phyloP scores from a whole-genome alignment of 768 basidiomycete species.

The Tylopilus rubrobrunneus region DNA sequence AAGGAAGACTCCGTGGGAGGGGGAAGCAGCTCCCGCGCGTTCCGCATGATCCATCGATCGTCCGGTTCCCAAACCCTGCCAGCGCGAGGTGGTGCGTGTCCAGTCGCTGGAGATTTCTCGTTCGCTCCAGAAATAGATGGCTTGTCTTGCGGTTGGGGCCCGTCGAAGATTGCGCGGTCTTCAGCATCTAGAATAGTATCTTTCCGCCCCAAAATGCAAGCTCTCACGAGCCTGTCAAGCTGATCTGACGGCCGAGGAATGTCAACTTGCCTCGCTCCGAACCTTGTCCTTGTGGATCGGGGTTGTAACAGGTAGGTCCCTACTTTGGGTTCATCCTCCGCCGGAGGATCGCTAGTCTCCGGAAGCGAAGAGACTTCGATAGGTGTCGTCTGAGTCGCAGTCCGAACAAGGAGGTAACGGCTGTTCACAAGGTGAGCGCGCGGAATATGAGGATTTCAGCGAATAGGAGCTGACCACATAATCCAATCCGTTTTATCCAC shows the following conservation, averaged over 20 bases:
- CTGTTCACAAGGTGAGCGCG: slow-evolving; percentile 26
- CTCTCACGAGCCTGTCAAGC: slow-evolving; percentile 44
- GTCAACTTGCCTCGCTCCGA: slow-evolving; percentile 31
- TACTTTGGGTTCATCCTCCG: slow-evolving; percentile 7
- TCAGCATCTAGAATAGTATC: slow-evolving; percentile 48
- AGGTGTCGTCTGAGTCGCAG: too few species aligned
- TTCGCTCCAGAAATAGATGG: neutral
- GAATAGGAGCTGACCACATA: slow-evolving; percentile 45
- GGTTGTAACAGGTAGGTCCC: slow-evolving; percentile 47
- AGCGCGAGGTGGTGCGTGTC: neutral
- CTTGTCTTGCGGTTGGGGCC: neutral
- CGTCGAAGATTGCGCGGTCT: slow-evolving; percentile 44
- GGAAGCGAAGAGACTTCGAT: neutral
- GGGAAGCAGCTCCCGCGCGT: slow-evolving; percentile 48
- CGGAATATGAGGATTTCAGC: neutral
- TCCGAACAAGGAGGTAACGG: slow-evolving; percentile 58
- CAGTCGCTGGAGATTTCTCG: neutral
- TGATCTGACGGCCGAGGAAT: slow-evolving; percentile 59
- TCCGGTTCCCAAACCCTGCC: slow-evolving; percentile 51
- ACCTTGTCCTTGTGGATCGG: slow-evolving; percentile 20
- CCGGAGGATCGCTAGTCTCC: neutral
- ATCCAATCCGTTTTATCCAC: slow-evolving; percentile 67
- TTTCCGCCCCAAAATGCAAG: slow-evolving; percentile 36
- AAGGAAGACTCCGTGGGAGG: slow-evolving; percentile 57
- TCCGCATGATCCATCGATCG: slow-evolving; percentile 41